Evolutionary conservation across 306 rosid species (phyloP).

Genomic region (Betula pendula): DNA sequence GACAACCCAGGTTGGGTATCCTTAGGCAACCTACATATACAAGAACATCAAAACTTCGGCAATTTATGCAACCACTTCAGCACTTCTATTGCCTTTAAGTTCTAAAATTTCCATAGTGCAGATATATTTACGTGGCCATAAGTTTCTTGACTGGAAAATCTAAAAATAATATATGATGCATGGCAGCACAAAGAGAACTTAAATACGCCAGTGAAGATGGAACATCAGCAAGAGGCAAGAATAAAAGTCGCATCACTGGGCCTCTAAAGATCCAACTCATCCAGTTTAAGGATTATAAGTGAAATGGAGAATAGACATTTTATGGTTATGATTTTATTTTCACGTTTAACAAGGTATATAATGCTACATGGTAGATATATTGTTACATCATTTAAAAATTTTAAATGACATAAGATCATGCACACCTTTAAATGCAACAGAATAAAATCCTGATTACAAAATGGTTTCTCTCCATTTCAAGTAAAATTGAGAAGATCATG

Average conservation of each 20-base stretch:
- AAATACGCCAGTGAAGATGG: background rate
- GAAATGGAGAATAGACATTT: too few species aligned
- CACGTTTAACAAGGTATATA: too few species aligned
- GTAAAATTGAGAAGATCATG: too few species aligned
- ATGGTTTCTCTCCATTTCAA: too few species aligned
- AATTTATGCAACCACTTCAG: background rate
- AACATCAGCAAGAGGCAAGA: background rate
- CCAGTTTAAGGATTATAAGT: too few species aligned
- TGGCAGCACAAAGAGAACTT: background rate
- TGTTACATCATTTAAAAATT: too few species aligned
- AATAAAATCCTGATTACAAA: too few species aligned
- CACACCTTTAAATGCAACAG: too few species aligned
- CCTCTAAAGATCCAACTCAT: background rate
- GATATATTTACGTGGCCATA: background rate
- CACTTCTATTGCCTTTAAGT: background rate
- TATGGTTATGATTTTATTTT: too few species aligned
- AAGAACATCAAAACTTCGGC: conserved; percentile 6
- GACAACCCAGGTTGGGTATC: conserved; percentile 75
- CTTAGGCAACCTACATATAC: conserved; percentile 46
- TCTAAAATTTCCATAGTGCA: background rate
- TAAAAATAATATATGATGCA: background rate
- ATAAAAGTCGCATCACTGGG: background rate
- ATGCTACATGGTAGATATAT: too few species aligned
- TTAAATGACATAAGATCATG: too few species aligned
- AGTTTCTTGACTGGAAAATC: background rate